Evolutionary conservation across 805 yeast genomes (phyloP), one percentile per base, ranked within the genome.

Genomic region (Spathaspora arborariae): DNA sequence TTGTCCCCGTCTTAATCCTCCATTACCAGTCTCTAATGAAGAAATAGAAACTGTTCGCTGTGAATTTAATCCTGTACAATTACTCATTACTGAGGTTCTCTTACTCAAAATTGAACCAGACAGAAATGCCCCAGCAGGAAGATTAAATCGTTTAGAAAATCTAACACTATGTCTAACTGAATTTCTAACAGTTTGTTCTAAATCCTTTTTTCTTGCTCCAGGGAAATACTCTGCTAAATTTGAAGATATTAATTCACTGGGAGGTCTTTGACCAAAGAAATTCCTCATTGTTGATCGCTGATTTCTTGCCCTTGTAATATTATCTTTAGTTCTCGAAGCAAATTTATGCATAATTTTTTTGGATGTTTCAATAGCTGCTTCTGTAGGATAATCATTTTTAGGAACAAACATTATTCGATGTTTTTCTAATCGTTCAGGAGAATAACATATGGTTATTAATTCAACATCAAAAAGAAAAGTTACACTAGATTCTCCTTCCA

Each of bases 171-270:
- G 78, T 45, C 96, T 70, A 13, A 88, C 88, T 4, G 97, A 87
- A 59, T 88, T 90, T 18, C 95, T 70, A 39, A 91, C 79, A 1
- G 96, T 91, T 47, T 84, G 82, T 50, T 85, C 85, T 51, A 94
- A 74, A 47, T 84, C 84, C 39, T 77, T 74, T 44, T 81, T 78
- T 20, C 80, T 83, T 0, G 96, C 83, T 35, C 83, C 85, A 0
- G 99, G 99, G 73, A 94, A 94, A 63, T 88, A 92, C 52, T 91
- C 96, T 1, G 90, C 84, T 52, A 92, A 70, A 58, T 92, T 89
- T 1, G 91, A 82, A 1, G 97, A 88, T 50, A 92, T 94, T 55
- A 91, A 77, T 59, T 89, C 96, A 49, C 94, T 84, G 1, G 98
- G 91, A 5, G 99, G 99, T 58, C 99, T 75, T 63, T 88, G 96